Base-by-base conservation (phyloP, 2,329 filamentous ascomycete genomes). In the Trichoderma asperellum region DNA sequence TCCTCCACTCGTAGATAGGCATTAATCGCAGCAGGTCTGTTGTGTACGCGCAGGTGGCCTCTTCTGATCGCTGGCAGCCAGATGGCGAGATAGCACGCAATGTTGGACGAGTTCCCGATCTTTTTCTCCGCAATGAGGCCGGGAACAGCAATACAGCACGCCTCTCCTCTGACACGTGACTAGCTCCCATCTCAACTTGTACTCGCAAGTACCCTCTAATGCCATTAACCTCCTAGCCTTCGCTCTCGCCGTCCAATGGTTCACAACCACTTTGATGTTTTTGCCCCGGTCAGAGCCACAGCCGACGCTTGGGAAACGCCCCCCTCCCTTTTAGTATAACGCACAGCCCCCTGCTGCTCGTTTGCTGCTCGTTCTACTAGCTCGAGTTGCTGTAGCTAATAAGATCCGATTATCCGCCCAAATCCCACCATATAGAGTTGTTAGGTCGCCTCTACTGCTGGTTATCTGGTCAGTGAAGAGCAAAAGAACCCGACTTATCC, bases 401-500 rank as follows among this genome's bases (percentile, higher is more conserved):
- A 49, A 53, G 29, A n/a, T 35, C 53, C 63, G 37, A 24, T n/a
- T 49, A 27, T 57, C 37, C 55, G 37, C 29, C 29, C 18, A 27
- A 34, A 58, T 40, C 16, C 61, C 61, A 55, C 61, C 61, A 49
- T 64, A 64, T 53, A 64, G 61, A 64, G 49, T 64, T 64, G 61
- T 40, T 64, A 35, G 24, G 18, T 37, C 43, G 60, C 60, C 47
- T 63, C 35, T 57, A 3, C 27, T 57, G 34, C 47, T 65, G 8
- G 55, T 59, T 67, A 67, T 67, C 63, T 49, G 63, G 55, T 27
- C n/a, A 5, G n/a, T 10, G 4, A 58, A 14, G 53, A 34, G 63
- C 63, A 67, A 67, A 67, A 67, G 63, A 37, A 67, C 63, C 63
- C 63, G 63, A 67, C 55, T 67, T 67, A 67, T 67, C 63, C 63